phyloP scores from a whole-genome alignment of 805 yeast species.

The Metschnikowia henanensis region DNA sequence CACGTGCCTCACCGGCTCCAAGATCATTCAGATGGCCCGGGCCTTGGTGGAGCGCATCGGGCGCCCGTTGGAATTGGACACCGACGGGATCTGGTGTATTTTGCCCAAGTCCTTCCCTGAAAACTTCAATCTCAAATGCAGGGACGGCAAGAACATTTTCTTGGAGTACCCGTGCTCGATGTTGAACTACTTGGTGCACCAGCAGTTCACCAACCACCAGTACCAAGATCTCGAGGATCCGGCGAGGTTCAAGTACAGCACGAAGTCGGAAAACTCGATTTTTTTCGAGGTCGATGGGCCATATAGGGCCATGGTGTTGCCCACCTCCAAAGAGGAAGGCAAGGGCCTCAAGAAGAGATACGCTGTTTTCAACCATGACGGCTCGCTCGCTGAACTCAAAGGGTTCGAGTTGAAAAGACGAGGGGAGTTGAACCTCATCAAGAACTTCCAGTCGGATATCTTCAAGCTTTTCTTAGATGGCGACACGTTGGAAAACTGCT shows the following conservation, averaged over 20 bases:
- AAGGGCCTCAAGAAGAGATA: slow-evolving; percentile 94
- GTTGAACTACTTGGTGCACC: slow-evolving; percentile 92
- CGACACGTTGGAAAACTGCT: slow-evolving; percentile 72
- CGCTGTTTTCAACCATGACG: slow-evolving; percentile 96
- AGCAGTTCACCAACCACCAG: slow-evolving; percentile 88
- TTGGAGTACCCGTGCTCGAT: slow-evolving; percentile 95
- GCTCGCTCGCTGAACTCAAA: slow-evolving; percentile 89
- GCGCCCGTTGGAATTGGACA: slow-evolving; percentile 92
- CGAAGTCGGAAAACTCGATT: slow-evolving; percentile 87
- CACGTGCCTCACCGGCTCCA: slow-evolving; percentile 97
- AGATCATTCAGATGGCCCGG: slow-evolving; percentile 97
- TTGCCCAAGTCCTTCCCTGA: slow-evolving; percentile 94
- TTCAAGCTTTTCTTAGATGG: slow-evolving; percentile 93
- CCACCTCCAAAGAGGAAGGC: slow-evolving; percentile 97
- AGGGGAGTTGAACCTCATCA: slow-evolving; percentile 92
- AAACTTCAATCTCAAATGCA: slow-evolving; percentile 65
- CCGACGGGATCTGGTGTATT: slow-evolving; percentile 99
- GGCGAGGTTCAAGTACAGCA: slow-evolving; percentile 63
- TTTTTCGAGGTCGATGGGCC: slow-evolving; percentile 99
- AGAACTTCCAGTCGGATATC: slow-evolving; percentile 92
- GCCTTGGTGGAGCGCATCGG: slow-evolving; percentile 89
- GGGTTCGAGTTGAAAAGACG: slow-evolving; percentile 97
- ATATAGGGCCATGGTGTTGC: slow-evolving; percentile 94
- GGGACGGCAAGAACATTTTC: slow-evolving; percentile 73
- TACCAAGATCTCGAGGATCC: slow-evolving; percentile 86